phyloP scores from a whole-genome alignment of 2,329 filamentous ascomycete genomes.

The Talaromyces sp. region DNA sequence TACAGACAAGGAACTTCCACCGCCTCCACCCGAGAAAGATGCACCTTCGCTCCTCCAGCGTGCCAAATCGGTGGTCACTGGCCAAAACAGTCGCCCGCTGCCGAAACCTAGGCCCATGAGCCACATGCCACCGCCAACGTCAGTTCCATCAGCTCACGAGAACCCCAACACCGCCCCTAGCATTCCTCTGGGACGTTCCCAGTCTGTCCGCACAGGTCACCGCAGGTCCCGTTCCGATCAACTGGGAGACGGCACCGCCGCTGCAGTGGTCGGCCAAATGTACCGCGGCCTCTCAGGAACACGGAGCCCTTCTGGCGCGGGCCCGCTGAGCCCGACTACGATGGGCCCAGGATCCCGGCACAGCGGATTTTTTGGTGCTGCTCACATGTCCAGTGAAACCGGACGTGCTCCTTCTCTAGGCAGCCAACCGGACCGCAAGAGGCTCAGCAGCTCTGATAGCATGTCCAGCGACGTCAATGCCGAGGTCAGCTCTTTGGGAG shows the following conservation, averaged over 20 bases:
- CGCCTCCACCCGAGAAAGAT: conserved; percentile 58
- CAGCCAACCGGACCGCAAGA: conserved; percentile 41
- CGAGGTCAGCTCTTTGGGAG: conserved; percentile 39
- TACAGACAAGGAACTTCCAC: conserved; percentile 78
- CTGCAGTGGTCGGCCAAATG: conserved; percentile 81
- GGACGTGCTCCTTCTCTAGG: conserved; percentile 49
- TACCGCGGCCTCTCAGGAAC: conserved; percentile 61
- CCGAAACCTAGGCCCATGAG: conserved; percentile 43
- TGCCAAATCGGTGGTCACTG: conserved; percentile 55
- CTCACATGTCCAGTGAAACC: conserved; percentile 50
- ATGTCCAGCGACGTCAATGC: conserved; percentile 45
- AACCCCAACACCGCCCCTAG: conserved; percentile 45
- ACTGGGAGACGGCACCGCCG: conserved; percentile 43
- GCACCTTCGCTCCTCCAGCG: conserved; percentile 51
- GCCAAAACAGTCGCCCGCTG: conserved; percentile 28
- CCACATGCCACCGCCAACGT: conserved; percentile 35
- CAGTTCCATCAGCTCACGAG: conserved; percentile 35
- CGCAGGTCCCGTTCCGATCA: conserved; percentile 48
- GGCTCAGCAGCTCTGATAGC: conserved; percentile 64
- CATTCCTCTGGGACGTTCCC: conserved; percentile 40
- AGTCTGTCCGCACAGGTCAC: conserved; percentile 37
- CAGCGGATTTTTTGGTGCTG: conserved; percentile 33
- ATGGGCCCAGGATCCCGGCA: conserved; percentile 37
- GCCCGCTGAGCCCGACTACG: conserved; percentile 51
- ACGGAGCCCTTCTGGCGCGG: conserved; percentile 34